These are phyloP conservation scores for Haplosporangium sp. DNA, from an alignment of 371 early-diverging fungal genomes.

Conservation along the genomic window DNA sequence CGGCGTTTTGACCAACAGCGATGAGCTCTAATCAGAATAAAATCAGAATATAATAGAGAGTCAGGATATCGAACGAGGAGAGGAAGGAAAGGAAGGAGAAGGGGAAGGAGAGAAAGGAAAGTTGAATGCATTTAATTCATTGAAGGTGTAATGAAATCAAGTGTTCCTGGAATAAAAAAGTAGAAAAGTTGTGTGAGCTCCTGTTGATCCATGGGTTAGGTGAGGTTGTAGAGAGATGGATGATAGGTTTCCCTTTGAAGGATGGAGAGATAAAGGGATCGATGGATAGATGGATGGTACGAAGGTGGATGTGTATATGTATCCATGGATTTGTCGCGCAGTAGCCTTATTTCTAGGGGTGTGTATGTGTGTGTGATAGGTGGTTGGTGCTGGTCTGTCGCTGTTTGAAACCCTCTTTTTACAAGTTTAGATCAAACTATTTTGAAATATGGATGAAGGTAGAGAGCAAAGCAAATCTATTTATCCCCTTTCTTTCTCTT, in stretches of 20 bases:
- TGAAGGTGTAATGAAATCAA: too few species aligned
- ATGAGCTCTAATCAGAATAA: slow-evolving; percentile 81
- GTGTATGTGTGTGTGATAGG: neutral
- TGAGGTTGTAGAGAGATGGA: neutral
- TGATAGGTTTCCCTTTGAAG: neutral
- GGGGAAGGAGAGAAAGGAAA: neutral
- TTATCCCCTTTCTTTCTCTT: too few species aligned
- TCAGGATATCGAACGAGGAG: neutral
- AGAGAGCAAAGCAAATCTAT: too few species aligned
- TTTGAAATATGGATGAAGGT: too few species aligned
- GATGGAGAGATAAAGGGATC: neutral
- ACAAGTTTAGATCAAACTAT: neutral
- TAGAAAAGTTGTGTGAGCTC: too few species aligned
- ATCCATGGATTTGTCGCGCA: too few species aligned
- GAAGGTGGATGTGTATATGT: slow-evolving; percentile 9
- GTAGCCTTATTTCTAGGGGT: too few species aligned
- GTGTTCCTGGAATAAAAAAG: slow-evolving; percentile 5
- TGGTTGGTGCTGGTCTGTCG: neutral
- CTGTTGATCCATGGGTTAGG: too few species aligned
- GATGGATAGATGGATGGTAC: slow-evolving; percentile 37
- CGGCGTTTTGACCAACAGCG: slow-evolving; percentile 86
- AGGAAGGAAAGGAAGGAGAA: neutral
- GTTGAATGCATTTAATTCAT: too few species aligned
- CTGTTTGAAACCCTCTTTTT: neutral
- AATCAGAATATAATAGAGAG: neutral